Evolutionary conservation across 176 grass and related monocot species (phyloP).

Genomic region (Alloteropsis semialata): DNA sequence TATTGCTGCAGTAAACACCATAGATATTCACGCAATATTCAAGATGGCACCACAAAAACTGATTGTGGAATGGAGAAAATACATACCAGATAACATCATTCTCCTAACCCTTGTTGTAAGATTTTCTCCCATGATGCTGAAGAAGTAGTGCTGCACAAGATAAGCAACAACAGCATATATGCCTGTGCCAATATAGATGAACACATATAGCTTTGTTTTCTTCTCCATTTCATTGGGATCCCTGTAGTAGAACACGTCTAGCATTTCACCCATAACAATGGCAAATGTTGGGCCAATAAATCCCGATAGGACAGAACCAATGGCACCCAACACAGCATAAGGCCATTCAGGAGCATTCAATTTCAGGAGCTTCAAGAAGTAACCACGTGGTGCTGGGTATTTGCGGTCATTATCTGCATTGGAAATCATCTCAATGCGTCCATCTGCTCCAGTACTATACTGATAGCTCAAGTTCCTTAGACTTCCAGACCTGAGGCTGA

Average conservation of each 20-base stretch:
- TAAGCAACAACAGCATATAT: conserved; percentile 90
- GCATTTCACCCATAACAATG: conserved; percentile 96
- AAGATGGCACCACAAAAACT: background rate
- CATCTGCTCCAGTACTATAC: conserved; percentile 95
- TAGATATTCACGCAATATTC: background rate
- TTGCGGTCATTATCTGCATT: conserved; percentile 86
- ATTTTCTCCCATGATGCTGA: conserved; percentile 99
- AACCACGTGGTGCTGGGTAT: conserved; percentile 90
- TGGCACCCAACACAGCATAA: conserved; percentile 76
- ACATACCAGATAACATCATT: conserved; percentile 95
- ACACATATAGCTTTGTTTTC: conserved; percentile 87
- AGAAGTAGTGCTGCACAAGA: conserved; percentile 96
- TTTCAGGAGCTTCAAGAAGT: conserved; percentile 96
- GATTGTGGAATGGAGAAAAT: background rate
- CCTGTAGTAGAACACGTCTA: conserved; percentile 94
- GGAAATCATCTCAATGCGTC: conserved; percentile 98
- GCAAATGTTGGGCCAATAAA: conserved; percentile 96
- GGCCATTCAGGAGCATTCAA: conserved; percentile 98
- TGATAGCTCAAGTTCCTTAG: conserved; percentile 96
- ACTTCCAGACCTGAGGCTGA: conserved; percentile 90
- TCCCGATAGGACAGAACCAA: conserved; percentile 89
- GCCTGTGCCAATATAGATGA: conserved; percentile 97
- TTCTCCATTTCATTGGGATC: conserved; percentile 79
- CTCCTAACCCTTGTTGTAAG: conserved; percentile 91
- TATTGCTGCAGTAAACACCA: conserved; percentile 60